phyloP scores from a whole-genome alignment of 306 rosid genomes.

The Begonia fuchsioides region DNA sequence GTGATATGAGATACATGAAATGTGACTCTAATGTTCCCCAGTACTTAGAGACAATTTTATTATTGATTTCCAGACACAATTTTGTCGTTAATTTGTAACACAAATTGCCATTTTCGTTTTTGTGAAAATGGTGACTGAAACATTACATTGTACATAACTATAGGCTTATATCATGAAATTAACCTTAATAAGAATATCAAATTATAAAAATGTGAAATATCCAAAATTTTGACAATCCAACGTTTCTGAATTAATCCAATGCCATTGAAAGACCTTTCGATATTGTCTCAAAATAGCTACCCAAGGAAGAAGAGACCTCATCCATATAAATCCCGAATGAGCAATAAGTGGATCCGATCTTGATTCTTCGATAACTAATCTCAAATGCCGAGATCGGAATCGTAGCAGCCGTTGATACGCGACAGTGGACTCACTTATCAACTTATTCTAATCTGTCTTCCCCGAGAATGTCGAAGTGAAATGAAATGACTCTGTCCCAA shows the following conservation, averaged over 20 bases:
- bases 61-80: too few relatives aligned
- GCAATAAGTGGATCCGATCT: conserved; percentile 65
- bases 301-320: conserved; percentile 25
- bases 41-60: too few relatives aligned
- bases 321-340: conserved; percentile 54
- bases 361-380: conserved; percentile 53
- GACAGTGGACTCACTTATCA: conserved; percentile 50
- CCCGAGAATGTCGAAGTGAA: conserved; percentile 43
- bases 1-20: too few relatives aligned
- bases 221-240: too few relatives aligned
- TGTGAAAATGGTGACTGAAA: too few relatives aligned
- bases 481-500: conserved; percentile 83
- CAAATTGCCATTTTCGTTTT: too few relatives aligned
- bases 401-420: conserved; percentile 61
- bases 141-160: too few relatives aligned
- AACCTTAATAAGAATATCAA: too few relatives aligned
- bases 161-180: too few relatives aligned
- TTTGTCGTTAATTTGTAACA: too few relatives aligned
- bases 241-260: conserved; percentile 24
- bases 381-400: conserved; percentile 56
- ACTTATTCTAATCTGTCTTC: conserved; percentile 40
- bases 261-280: conserved; percentile 21
- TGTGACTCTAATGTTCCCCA: too few relatives aligned
- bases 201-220: too few relatives aligned
- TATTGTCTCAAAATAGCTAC: conserved; percentile 12